Evolutionary conservation across 495 filamentous ascomycete species (phyloP).

Genomic region (Aspergillus affinis): DNA sequence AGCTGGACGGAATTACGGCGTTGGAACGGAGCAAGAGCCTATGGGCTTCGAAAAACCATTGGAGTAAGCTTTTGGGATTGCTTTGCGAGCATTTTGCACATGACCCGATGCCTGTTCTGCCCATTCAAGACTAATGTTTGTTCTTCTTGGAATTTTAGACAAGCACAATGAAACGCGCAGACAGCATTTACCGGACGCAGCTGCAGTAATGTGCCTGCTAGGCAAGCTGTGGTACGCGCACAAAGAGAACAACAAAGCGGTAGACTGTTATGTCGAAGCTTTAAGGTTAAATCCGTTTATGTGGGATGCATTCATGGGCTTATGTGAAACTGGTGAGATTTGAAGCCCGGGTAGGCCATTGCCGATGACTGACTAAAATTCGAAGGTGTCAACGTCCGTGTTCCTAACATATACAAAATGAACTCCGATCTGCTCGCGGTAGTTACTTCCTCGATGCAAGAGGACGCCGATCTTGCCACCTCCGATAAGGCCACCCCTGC

Average conservation of each 20-base stretch:
- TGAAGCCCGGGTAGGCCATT: not conserved
- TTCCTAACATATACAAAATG: slow-evolving; percentile 82
- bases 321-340: slow-evolving; percentile 66
- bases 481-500: slow-evolving; percentile 38
- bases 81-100: not conserved
- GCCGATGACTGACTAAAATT: slow-evolving; percentile 24
- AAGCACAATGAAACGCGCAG: slow-evolving; percentile 65
- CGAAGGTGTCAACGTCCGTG: slow-evolving; percentile 71
- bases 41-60: slow-evolving; percentile 71
- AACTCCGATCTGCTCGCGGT: slow-evolving; percentile 63
- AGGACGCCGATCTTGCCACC: slow-evolving; percentile 31
- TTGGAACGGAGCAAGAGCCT: slow-evolving; percentile 69
- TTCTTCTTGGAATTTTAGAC: slow-evolving; percentile 41
- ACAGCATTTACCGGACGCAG: slow-evolving; percentile 75
- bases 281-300: slow-evolving; percentile 92
- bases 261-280: slow-evolving; percentile 80
- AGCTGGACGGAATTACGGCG: slow-evolving; percentile 75
- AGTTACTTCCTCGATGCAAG: slow-evolving; percentile 31
- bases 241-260: slow-evolving; percentile 76
- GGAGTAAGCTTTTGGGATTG: slow-evolving; percentile 53
- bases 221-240: slow-evolving; percentile 85
- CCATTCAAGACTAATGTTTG: slow-evolving; percentile 8
- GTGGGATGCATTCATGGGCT: slow-evolving; percentile 93
- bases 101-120: not conserved
- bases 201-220: slow-evolving; percentile 74